These are phyloP conservation scores for Nicotiana otophora DNA, from an alignment of 257 asterid genomes.

Conservation along the genomic window DNA sequence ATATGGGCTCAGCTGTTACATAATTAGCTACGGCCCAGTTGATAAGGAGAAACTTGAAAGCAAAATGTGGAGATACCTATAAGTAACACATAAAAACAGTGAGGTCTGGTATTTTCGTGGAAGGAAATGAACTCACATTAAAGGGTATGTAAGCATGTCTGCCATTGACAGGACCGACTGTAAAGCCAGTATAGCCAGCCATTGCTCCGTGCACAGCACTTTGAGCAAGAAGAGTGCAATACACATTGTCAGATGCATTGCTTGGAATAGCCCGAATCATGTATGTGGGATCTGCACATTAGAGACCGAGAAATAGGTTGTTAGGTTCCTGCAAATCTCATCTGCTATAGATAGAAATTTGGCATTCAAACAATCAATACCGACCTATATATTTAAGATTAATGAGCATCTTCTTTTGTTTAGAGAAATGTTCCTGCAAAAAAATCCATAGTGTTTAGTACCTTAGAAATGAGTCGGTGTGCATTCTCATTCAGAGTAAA, in stretches of 20 bases:
- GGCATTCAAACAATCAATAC: conserved; percentile 6
- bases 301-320: background rate
- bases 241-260: conserved; percentile 83
- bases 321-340: background rate
- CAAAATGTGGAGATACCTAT: background rate
- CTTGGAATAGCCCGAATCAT: conserved; percentile 92
- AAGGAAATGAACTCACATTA: conserved; percentile 43
- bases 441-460: background rate
- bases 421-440: conserved; percentile 66
- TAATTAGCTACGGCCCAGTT: too few species aligned
- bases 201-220: conserved; percentile 95
- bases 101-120: background rate
- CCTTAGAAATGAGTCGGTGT: background rate
- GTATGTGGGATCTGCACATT: conserved; percentile 71
- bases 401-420: conserved; percentile 51
- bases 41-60: too few species aligned
- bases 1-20: too few species aligned
- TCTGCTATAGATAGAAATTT: background rate
- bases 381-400: conserved; percentile 85
- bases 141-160: conserved; percentile 78
- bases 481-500: background rate
- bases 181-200: conserved; percentile 93
- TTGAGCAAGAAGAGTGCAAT: conserved; percentile 93
- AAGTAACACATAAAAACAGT: background rate
- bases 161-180: conserved; percentile 67